Percentiles rank a stretch among this genome's conserved stretches.
These are phyloP conservation scores for Clitopilus hobsonii DNA, from an alignment of 768 basidiomycete species.

Conservation along the genomic window DNA sequence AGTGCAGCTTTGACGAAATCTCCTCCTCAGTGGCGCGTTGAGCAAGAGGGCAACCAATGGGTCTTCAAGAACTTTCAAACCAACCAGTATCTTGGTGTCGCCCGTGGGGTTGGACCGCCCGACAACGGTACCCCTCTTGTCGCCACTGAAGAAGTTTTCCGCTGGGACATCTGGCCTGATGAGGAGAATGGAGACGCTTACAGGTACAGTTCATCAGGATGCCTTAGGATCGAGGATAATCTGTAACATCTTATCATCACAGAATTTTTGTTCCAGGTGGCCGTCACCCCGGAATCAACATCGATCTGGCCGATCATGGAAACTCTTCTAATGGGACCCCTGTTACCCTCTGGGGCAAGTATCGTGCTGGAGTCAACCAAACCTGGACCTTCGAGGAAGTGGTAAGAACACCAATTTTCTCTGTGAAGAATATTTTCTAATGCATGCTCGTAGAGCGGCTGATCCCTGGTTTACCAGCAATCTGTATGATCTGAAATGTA, in stretches of 20 bases:
- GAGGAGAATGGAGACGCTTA: slow-evolving; percentile 6
- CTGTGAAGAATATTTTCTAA: no score
- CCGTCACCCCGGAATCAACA: slow-evolving; percentile 20
- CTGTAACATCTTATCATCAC: slow-evolving; percentile 10
- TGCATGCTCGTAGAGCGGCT: no score
- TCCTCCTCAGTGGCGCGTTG: slow-evolving; percentile 14
- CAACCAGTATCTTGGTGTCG: slow-evolving; percentile 14
- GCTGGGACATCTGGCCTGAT: slow-evolving; percentile 19
- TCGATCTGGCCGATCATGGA: slow-evolving; percentile 41
- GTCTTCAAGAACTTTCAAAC: slow-evolving; percentile 12
- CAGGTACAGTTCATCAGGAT: slow-evolving; percentile 12
- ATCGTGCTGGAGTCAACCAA: slow-evolving; percentile 34
- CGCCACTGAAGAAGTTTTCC: slow-evolving; percentile 9
- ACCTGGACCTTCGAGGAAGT: slow-evolving; percentile 29
- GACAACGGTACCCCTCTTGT: slow-evolving; percentile 7
- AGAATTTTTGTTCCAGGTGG: slow-evolving; percentile 28
- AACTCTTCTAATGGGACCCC: slow-evolving; percentile 33
- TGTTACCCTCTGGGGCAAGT: slow-evolving; percentile 35
- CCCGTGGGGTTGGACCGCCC: neutral
- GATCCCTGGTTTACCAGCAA: no score
- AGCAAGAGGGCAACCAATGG: slow-evolving; percentile 10
- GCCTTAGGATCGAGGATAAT: neutral
- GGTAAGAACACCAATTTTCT: neutral
- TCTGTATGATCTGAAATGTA: no score
- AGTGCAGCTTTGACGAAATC: neutral